A percentile compares a stretch with the other conserved stretches of the same genome.
phyloP scores from a whole-genome alignment of 139 green algal genomes.

The Asterochloris sp. region DNA sequence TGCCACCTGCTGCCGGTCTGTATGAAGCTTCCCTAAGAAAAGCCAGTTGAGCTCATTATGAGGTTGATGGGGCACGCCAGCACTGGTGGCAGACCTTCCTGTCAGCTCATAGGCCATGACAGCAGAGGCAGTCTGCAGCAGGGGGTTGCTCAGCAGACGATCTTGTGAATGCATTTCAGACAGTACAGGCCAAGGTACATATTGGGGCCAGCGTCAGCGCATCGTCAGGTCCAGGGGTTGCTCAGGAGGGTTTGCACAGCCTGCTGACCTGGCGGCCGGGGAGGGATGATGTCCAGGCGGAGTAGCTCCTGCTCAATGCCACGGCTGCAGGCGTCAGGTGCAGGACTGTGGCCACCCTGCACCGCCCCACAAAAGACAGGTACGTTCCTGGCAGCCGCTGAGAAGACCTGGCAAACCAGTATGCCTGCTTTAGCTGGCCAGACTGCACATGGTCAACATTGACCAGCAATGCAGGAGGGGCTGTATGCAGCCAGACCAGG shows the following conservation, averaged over 20 bases:
- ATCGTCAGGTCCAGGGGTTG: background rate
- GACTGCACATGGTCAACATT: background rate
- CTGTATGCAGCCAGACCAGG: background rate
- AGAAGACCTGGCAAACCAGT: background rate
- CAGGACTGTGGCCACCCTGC: conserved; percentile 23
- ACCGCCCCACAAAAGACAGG: background rate
- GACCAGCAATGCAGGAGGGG: background rate
- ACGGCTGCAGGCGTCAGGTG: conserved; percentile 28
- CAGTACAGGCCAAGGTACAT: background rate
- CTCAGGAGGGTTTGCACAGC: no score
- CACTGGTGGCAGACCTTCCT: background rate
- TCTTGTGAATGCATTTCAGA: background rate
- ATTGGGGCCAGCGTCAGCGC: background rate
- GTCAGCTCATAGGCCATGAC: background rate
- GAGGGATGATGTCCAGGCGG: conserved; percentile 19
- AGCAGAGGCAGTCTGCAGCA: background rate
- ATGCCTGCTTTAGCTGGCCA: background rate
- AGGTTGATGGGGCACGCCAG: background rate
- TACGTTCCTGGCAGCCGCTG: no score
- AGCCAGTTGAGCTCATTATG: background rate
- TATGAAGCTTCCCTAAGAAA: background rate
- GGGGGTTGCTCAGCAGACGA: background rate
- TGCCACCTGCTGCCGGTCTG: background rate
- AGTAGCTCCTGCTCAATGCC: conserved; percentile 8
- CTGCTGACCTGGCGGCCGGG: conserved; percentile 31